Evolutionary conservation across 2,329 filamentous ascomycete genomes (phyloP), one percentile per base, ranked within the genome.

Genomic region (Beauveria scarabaeidicola): DNA sequence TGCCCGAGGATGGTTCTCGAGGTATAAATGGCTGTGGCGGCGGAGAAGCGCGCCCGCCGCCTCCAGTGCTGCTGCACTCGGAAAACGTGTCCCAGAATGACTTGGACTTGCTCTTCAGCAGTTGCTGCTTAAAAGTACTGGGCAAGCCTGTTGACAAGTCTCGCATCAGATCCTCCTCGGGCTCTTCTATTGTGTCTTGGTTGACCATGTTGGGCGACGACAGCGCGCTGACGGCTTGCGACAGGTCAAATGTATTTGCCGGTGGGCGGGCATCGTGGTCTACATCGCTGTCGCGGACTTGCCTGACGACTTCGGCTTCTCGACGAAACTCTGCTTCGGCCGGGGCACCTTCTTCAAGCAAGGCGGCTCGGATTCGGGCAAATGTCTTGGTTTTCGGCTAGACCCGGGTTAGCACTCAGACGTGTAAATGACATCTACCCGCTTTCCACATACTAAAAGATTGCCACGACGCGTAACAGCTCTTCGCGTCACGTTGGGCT

Each of bases 351-450:
- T 99, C 94, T 74, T 99, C 94, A 60, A 90, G 81, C 0, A 99
- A 80, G 3, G 91, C 91, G 9, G 93, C 94, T 62, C 90, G 86
- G 65, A 99, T 96, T 11, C 94, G 87, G 5, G 92, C 91, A 72
- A 99, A 99, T 0, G 88, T 91, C 75, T 96, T 96, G 0, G 93
- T 94, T 78, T 97, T 99, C 13, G 95, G 94, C 90, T 95, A 65
- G 40, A 40, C 13, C 9, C 23, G 32, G 32, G 15, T 13, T 29
- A 59, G n/a, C 40, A 43, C 15, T 7, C 9, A 36, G 32, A 56
- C n/a, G 17, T 23, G 21, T 9, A 36, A 40, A 13, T 8, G 19
- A 11, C 1, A 15, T 36, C 11, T 36, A 36, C 15, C 32, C 32
- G 32, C 32, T 29, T 21, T 47, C 43, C 29, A 75, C 87, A 71